Base-by-base conservation (phyloP, 768 basidiomycete genomes). In the Ramaria sp. region DNA sequence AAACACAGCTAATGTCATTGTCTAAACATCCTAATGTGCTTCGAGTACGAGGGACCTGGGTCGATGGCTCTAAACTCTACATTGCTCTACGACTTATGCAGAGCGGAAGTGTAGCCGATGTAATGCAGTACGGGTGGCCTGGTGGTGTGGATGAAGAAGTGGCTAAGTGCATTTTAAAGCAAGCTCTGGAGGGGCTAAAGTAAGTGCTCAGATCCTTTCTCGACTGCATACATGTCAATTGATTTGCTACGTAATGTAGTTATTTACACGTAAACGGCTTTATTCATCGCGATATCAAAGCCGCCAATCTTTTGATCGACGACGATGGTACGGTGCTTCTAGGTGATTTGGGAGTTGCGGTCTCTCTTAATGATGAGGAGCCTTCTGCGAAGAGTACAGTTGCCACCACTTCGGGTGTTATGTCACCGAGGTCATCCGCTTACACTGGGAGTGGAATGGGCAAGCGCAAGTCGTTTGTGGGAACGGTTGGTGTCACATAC, bases 101-200 rank as follows among this genome's bases (percentile, higher is more conserved):
- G 65, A 87, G 82, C 59, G 91, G 91, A 20, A 90, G 88, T 63
- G 86, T 87, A 7, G 81, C 86, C 31, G 88, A 94, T 67, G 81
- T 92, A 19, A 88, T 91, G 82, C 78, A 74, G 12, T 91, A 90
- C 61, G 83, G 81, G 4, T 91, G 86, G 84, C 79, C 86, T 0
- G 88, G 83, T n/a, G 92, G 91, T 13, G 83, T 96, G 78, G 83
- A 90, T 53, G 94, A 97, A 63, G 88, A 92, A 37, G 91, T 93
- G 51, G 76, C 88, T 39, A 83, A 84, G 33, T 91, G 88, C 63
- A 86, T 92, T 30, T 74, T 95, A 59, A 83, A 79, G 61, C 94
- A 96, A 67, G 83, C 91, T 0, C 74, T 96, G 4, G 78, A 90
- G 60, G 94, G 94, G n/a, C 75, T 93, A 59, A 86, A 90, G 88